Percentiles rank a stretch among this genome's conserved stretches.
Evolutionary conservation across 768 basidiomycete species (phyloP).

Genomic region (Termitomyces sp.): DNA sequence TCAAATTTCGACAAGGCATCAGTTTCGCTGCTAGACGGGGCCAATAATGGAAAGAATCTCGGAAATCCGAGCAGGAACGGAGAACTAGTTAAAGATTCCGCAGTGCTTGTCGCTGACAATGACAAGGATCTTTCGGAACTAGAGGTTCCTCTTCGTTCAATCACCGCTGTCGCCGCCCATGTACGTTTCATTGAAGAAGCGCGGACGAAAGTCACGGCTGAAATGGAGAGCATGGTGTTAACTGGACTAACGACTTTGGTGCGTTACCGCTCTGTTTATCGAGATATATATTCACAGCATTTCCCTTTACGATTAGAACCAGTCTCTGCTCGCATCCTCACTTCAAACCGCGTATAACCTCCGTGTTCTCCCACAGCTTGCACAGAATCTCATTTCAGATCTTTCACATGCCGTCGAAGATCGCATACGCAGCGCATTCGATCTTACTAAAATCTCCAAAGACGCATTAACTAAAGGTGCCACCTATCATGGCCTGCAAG

Average conservation of each 20-base stretch:
- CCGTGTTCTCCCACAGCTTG: constrained; percentile 77
- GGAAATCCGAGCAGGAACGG: constrained; percentile 1
- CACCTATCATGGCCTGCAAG: background rate
- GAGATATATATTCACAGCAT: constrained; percentile 9
- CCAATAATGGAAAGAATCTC: constrained; percentile 14
- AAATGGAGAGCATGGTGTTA: constrained; percentile 92
- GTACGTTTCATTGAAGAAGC: constrained; percentile 72
- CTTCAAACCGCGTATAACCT: constrained; percentile 96
- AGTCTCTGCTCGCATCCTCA: constrained; percentile 86
- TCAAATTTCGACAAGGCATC: constrained; percentile 6
- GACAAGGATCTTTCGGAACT: constrained; percentile 20
- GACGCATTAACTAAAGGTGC: constrained; percentile 81
- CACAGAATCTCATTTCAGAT: constrained; percentile 75
- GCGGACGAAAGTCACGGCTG: constrained; percentile 64
- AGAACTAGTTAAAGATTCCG: constrained; percentile 6
- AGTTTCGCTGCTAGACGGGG: constrained; percentile 55
- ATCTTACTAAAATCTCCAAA: constrained; percentile 81
- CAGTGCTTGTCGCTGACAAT: constrained; percentile 13
- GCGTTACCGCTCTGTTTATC: constrained; percentile 24
- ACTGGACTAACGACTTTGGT: constrained; percentile 78
- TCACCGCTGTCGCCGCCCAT: constrained; percentile 70
- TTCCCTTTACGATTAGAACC: constrained; percentile 56
- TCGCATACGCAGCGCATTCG: constrained; percentile 81
- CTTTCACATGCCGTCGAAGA: constrained; percentile 81
- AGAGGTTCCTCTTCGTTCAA: constrained; percentile 63